Percentiles rank a stretch among this genome's conserved stretches.
Conservation (phyloP, 2,329 filamentous ascomycete species). For the Phoma herbarum region DNA sequence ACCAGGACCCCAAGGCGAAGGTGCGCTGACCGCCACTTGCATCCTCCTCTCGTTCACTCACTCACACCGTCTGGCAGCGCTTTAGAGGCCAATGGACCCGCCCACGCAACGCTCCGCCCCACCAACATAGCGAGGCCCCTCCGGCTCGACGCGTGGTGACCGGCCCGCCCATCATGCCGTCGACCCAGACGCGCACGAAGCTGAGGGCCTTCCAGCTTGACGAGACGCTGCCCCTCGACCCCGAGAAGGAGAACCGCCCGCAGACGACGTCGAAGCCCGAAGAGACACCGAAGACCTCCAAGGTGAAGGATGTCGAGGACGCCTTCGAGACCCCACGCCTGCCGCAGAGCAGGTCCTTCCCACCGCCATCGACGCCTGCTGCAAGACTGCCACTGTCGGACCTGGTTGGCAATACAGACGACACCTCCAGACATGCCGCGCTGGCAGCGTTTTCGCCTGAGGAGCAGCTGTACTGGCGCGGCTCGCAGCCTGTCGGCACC, state of each 20-base stretch:
- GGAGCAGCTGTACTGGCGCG: slow-evolving; percentile 68
- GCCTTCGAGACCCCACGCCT: slow-evolving; percentile 40
- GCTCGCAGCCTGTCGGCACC: slow-evolving; percentile 55
- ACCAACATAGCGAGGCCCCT: slow-evolving; percentile 38
- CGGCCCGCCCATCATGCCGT: slow-evolving; percentile 58
- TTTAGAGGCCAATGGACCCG: slow-evolving; percentile 50
- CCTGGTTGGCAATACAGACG: slow-evolving; percentile 68
- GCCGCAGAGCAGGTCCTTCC: slow-evolving; percentile 37
- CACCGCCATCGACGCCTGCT: slow-evolving; percentile 66
- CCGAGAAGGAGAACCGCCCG: slow-evolving; percentile 56
- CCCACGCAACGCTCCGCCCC: slow-evolving; percentile 40
- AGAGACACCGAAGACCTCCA: slow-evolving; percentile 35
- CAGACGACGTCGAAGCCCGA: slow-evolving; percentile 20
- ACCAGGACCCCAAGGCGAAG: slow-evolving; percentile 56
- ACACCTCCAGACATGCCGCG: slow-evolving; percentile 59
- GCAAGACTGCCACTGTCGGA: slow-evolving; percentile 68
- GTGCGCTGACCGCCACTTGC: slow-evolving; percentile 36
- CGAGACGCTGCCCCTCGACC: slow-evolving; percentile 44
- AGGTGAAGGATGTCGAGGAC: slow-evolving; percentile 27
- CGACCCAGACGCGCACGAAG: slow-evolving; percentile 62
- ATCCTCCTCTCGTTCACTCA: background rate
- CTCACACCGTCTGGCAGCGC: slow-evolving; percentile 30
- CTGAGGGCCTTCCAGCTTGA: slow-evolving; percentile 64
- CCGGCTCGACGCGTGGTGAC: slow-evolving; percentile 46
- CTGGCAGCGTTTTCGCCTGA: slow-evolving; percentile 64